Evolutionary conservation across 1,284 basidiomycete genomes (phyloP).

Genomic region (Trametes polyzona): DNA sequence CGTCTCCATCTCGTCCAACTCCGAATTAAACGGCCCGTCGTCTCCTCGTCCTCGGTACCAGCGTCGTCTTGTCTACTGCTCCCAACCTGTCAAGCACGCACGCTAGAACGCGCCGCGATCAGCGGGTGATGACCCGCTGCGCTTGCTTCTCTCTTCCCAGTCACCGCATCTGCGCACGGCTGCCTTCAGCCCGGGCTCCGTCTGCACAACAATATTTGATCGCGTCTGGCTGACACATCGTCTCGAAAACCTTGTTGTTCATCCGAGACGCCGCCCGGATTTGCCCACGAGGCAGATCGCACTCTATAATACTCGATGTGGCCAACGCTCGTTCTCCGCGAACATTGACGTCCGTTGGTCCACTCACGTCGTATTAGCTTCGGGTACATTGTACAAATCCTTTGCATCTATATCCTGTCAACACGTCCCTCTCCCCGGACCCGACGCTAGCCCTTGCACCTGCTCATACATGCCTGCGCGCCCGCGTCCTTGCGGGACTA

Average conservation of each 20-base stretch:
- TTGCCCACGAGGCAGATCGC: constrained; percentile 13
- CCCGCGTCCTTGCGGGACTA: constrained; percentile 38
- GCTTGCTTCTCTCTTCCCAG: constrained; percentile 18
- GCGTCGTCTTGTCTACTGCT: not conserved
- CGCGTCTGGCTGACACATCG: constrained; percentile 14
- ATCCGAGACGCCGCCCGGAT: constrained; percentile 5
- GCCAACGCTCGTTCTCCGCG: not conserved
- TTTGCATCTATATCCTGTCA: constrained; percentile 23
- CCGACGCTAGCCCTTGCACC: not conserved
- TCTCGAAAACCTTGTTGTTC: constrained; percentile 4
- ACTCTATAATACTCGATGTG: constrained; percentile 7
- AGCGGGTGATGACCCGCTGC: constrained; percentile 29
- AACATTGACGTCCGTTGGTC: not conserved
- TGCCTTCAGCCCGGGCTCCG: constrained; percentile 2
- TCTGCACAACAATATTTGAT: constrained; percentile 23
- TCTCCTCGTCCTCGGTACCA: not conserved
- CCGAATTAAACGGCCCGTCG: too few species aligned
- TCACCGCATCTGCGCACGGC: constrained; percentile 16
- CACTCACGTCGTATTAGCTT: constrained; percentile 18
- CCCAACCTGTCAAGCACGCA: constrained; percentile 4
- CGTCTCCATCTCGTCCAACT: not conserved
- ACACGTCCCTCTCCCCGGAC: not conserved
- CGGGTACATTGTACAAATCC: constrained; percentile 21
- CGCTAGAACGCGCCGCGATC: constrained; percentile 23
- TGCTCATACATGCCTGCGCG: not conserved